Evolutionary conservation across 2,329 filamentous ascomycete genomes (phyloP).

Genomic region (Mycosphaerella arachidis): DNA sequence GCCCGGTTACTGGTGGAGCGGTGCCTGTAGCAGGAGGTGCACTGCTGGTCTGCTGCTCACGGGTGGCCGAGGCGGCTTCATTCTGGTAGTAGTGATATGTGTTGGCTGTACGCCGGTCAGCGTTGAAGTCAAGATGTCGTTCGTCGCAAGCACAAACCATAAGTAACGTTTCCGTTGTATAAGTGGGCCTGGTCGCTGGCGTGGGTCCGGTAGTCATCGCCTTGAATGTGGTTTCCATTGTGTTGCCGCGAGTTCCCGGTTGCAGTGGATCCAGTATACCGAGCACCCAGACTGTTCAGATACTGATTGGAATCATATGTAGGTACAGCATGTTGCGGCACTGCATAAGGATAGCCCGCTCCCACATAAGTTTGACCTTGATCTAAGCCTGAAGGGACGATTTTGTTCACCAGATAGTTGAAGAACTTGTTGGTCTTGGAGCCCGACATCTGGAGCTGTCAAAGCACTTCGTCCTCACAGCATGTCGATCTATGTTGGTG

Average conservation of each 20-base stretch:
- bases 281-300: background rate
- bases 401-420: conserved; percentile 4
- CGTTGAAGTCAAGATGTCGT: background rate
- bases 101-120: conserved; percentile 1
- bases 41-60: conserved; percentile 7
- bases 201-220: conserved; percentile 4
- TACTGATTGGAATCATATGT: background rate
- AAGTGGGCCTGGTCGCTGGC: conserved; percentile 4
- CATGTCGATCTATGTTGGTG: background rate
- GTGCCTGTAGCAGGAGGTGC: conserved; percentile 1
- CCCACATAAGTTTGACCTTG: background rate
- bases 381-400: conserved; percentile 1
- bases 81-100: conserved; percentile 7
- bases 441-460: conserved; percentile 6
- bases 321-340: background rate
- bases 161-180: background rate
- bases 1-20: background rate
- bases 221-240: conserved; percentile 3
- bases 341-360: background rate
- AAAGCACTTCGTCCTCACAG: background rate
- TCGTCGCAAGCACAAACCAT: background rate
- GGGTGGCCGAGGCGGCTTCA: background rate
- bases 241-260: conserved; percentile 4
- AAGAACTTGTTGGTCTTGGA: conserved; percentile 9
- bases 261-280: conserved; percentile 1